Evolutionary conservation across 345 rosid species (phyloP).

Genomic region (Raphanus sativus): DNA sequence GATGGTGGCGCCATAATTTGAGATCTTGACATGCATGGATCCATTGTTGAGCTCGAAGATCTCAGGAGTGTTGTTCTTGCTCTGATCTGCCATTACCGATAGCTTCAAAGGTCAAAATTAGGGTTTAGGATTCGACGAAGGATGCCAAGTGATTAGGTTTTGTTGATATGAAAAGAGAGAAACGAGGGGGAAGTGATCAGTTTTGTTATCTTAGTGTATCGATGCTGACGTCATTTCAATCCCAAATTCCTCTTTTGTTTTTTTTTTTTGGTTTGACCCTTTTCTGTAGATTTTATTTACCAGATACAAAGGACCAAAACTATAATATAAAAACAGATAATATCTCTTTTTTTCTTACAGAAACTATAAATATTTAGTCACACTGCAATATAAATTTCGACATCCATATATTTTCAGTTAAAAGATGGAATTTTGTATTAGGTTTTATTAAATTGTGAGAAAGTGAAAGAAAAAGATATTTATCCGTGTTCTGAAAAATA

Average conservation of each 20-base stretch:
- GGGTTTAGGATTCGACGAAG: conserved; percentile 12
- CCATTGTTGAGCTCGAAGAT: conserved; percentile 87
- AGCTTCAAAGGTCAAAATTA: not conserved
- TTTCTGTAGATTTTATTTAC: not conserved
- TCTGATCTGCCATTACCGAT: conserved; percentile 57
- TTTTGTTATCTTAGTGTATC: conserved; percentile 18
- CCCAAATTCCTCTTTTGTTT: not conserved
- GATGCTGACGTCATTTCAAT: conserved; percentile 30
- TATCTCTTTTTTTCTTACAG: too few relatives aligned
- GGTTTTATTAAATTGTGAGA: too few relatives aligned
- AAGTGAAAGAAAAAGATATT: not conserved
- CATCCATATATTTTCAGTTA: too few relatives aligned
- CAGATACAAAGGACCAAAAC: too few relatives aligned
- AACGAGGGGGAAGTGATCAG: conserved; percentile 26
- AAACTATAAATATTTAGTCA: too few relatives aligned
- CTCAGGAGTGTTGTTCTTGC: conserved; percentile 44
- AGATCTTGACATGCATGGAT: conserved; percentile 66
- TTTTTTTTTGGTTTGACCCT: not conserved
- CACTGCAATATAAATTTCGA: too few relatives aligned
- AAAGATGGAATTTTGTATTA: too few relatives aligned
- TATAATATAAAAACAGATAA: too few relatives aligned
- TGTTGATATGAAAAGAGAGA: not conserved
- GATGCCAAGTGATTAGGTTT: not conserved
- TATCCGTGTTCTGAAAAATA: not conserved
- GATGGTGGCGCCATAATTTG: conserved; percentile 83